Percentiles rank a stretch among this genome's conserved stretches.
Conservation (phyloP, 139 green algal genomes). For the Spirogloea muscicola region DNA sequence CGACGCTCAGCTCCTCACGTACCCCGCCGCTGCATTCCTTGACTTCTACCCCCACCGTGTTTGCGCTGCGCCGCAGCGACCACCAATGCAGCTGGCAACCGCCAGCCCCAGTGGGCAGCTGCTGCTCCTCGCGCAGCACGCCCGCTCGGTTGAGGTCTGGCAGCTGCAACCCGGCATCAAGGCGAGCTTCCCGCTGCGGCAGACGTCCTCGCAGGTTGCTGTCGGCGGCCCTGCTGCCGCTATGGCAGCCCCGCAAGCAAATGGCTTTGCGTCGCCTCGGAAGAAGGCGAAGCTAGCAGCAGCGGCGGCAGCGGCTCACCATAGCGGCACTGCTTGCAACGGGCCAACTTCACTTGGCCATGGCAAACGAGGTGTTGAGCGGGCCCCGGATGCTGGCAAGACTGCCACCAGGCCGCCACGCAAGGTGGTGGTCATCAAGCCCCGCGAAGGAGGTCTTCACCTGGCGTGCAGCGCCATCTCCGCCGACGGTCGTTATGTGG, state of each 20-base stretch:
- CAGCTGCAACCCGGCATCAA: slow-evolving; percentile 36
- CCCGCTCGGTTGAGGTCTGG: slow-evolving; percentile 60
- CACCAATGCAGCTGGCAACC: slow-evolving; percentile 55
- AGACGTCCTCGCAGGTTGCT: too few species aligned
- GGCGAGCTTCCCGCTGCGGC: not conserved
- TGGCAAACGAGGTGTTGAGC: not conserved
- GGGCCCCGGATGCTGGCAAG: not conserved
- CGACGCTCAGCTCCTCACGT: slow-evolving; percentile 68
- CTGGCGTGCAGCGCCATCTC: slow-evolving; percentile 59
- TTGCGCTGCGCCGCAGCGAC: slow-evolving; percentile 64
- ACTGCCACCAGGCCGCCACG: not conserved
- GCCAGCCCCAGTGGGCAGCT: not conserved
- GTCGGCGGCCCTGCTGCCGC: not conserved
- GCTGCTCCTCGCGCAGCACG: slow-evolving; percentile 56
- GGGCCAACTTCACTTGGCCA: not conserved
- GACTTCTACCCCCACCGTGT: slow-evolving; percentile 54
- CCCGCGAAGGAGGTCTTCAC: slow-evolving; percentile 12
- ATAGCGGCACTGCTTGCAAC: too few species aligned
- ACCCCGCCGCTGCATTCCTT: slow-evolving; percentile 56
- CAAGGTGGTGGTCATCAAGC: not conserved
- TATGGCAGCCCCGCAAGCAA: not conserved
- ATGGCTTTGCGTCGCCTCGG: not conserved
- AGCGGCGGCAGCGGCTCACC: too few species aligned
- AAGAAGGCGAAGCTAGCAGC: not conserved
- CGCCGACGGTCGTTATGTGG: slow-evolving; percentile 60